phyloP scores from a whole-genome alignment of 495 filamentous ascomycete species.

The Talaromyces thailandensis region DNA sequence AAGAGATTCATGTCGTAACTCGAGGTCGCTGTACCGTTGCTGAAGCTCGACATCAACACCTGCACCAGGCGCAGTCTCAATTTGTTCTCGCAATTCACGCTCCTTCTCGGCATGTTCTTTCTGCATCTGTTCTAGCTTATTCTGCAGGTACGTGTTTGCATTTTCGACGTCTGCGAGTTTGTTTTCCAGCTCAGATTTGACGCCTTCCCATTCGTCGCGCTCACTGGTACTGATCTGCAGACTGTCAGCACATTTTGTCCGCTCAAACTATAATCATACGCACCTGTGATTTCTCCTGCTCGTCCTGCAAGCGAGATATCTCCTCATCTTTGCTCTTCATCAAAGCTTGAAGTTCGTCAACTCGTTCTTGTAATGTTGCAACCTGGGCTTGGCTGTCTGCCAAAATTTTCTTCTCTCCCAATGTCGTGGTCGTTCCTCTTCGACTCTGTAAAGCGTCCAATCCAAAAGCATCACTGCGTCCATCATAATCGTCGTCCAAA shows the following conservation, averaged over 20 bases:
- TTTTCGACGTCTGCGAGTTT: slow-evolving; percentile 71
- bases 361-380: slow-evolving; percentile 60
- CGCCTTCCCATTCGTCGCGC: slow-evolving; percentile 62
- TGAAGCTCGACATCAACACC: slow-evolving; percentile 39
- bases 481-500: slow-evolving; percentile 53
- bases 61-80: slow-evolving; percentile 35
- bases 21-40: slow-evolving; percentile 51
- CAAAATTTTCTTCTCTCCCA: slow-evolving; percentile 58
- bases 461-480: slow-evolving; percentile 56
- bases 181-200: slow-evolving; percentile 64
- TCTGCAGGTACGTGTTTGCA: slow-evolving; percentile 64
- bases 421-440: slow-evolving; percentile 41
- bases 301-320: slow-evolving; percentile 34
- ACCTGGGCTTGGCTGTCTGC: slow-evolving; percentile 73
- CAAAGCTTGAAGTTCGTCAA: slow-evolving; percentile 58
- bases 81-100: slow-evolving; percentile 52
- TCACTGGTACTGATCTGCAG: slow-evolving; percentile 33
- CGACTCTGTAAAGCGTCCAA: slow-evolving; percentile 48
- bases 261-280: slow-evolving; percentile 10
- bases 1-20: slow-evolving; percentile 62
- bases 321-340: slow-evolving; percentile 51
- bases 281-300: slow-evolving; percentile 38
- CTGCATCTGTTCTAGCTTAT: slow-evolving; percentile 66
- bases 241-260: background rate
- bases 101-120: slow-evolving; percentile 56